These are phyloP conservation scores for Plenodomus biglobosus DNA, from an alignment of 2,329 filamentous ascomycete species.

Conservation along the genomic window DNA sequence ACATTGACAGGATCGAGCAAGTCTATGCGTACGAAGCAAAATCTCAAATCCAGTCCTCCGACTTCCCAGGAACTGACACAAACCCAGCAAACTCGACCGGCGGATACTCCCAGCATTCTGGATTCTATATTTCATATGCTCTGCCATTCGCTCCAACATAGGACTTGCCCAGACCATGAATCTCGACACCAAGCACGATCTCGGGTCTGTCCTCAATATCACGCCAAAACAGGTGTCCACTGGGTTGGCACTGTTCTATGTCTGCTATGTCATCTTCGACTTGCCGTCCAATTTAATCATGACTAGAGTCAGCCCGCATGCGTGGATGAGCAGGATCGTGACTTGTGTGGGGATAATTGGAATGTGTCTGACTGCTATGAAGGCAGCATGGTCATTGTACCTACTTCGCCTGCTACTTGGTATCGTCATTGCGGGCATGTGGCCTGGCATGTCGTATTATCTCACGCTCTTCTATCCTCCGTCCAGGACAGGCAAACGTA, in stretches of 20 bases:
- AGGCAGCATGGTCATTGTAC: constrained; percentile 81
- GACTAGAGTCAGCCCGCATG: constrained; percentile 78
- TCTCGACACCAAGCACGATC: constrained; percentile 66
- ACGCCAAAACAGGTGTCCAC: constrained; percentile 78
- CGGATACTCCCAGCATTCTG: constrained; percentile 75
- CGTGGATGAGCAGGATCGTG: constrained; percentile 92
- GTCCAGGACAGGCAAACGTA: constrained; percentile 80
- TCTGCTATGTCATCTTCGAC: constrained; percentile 88
- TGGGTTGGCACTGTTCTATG: constrained; percentile 85
- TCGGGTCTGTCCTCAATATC: constrained; percentile 70
- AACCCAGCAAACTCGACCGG: constrained; percentile 57
- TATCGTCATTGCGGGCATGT: constrained; percentile 88
- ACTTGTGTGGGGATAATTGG: constrained; percentile 84
- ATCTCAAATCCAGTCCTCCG: background rate
- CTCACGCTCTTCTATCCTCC: constrained; percentile 90
- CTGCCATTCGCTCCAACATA: constrained; percentile 87
- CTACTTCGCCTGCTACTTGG: constrained; percentile 83
- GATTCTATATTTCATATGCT: constrained; percentile 88
- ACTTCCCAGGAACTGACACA: constrained; percentile 7
- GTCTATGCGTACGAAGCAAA: constrained; percentile 39
- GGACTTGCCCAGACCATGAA: constrained; percentile 97
- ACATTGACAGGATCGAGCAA: constrained; percentile 42
- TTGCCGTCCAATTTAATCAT: constrained; percentile 86
- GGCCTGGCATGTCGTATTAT: constrained; percentile 94
- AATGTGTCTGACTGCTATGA: constrained; percentile 78